Conservation (phyloP, 768 basidiomycete species). For the Grammothele lineata region DNA sequence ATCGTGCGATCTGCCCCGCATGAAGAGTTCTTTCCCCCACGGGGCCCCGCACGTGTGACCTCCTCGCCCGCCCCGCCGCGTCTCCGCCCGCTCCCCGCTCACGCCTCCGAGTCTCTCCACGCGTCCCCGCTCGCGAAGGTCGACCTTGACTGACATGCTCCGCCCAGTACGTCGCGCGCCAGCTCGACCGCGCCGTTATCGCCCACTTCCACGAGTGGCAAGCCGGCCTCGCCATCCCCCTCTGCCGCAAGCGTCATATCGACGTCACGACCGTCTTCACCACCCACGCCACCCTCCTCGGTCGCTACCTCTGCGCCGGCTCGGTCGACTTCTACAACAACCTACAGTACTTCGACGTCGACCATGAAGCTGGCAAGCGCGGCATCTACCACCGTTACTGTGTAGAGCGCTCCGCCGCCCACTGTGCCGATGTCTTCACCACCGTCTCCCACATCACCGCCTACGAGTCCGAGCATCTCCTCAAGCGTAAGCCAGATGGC, state of each 20-base stretch:
- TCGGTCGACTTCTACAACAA: slow-evolving; percentile 99
- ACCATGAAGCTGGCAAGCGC: slow-evolving; percentile 98
- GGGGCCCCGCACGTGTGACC: background rate
- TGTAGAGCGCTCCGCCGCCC: slow-evolving; percentile 91
- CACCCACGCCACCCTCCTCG: slow-evolving; percentile 96
- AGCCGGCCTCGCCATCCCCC: slow-evolving; percentile 90
- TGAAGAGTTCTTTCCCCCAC: background rate
- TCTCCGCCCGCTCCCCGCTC: no score
- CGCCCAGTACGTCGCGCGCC: slow-evolving; percentile 70
- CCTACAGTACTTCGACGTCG: slow-evolving; percentile 98
- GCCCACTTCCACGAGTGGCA: slow-evolving; percentile 99
- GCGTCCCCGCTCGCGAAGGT: background rate
- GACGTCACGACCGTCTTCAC: slow-evolving; percentile 99
- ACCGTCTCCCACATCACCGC: slow-evolving; percentile 98
- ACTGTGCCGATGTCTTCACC: slow-evolving; percentile 97
- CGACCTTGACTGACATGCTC: background rate
- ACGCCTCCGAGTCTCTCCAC: background rate
- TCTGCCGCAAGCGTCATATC: slow-evolving; percentile 94
- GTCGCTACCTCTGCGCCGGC: slow-evolving; percentile 97
- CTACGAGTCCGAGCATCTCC: slow-evolving; percentile 91
- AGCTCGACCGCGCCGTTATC: slow-evolving; percentile 81
- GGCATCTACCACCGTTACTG: slow-evolving; percentile 99
- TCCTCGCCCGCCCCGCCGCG: background rate
- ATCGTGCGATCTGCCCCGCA: background rate
- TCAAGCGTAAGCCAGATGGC: slow-evolving; percentile 97